A percentile compares a stretch with the other conserved stretches of the same genome.
Conservation (phyloP, 345 rosid genomes). For the Pugionium dolabratum region DNA sequence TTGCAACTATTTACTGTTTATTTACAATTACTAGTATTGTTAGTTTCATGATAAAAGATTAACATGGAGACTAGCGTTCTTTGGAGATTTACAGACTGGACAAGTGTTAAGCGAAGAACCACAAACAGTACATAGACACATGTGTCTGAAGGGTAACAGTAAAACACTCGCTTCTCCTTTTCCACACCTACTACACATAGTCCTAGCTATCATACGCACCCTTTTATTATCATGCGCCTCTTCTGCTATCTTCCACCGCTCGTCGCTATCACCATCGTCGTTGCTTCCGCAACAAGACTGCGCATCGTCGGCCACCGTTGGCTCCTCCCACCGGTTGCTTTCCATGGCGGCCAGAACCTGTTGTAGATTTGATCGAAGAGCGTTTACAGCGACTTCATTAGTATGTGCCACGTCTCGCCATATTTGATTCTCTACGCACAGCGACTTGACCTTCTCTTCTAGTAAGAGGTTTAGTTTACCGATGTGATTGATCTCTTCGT, state of each 20-base stretch:
- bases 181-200: conserved; percentile 61
- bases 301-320: conserved; percentile 55
- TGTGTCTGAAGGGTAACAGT: conserved; percentile 84
- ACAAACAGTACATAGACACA: conserved; percentile 68
- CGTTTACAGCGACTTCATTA: conserved; percentile 78
- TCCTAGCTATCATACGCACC: conserved; percentile 21
- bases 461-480: conserved; percentile 67
- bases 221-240: conserved; percentile 33
- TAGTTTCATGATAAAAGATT: conserved; percentile 51
- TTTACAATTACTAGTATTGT: conserved; percentile 31
- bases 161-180: conserved; percentile 68
- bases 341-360: conserved; percentile 52
- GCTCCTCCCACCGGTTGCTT: conserved; percentile 32
- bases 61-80: conserved; percentile 66
- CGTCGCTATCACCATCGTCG: conserved; percentile 35
- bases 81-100: conserved; percentile 71
- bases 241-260: conserved; percentile 30
- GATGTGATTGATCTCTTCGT: conserved; percentile 75
- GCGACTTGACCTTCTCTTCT: conserved; percentile 64
- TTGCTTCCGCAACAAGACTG: conserved; percentile 73
- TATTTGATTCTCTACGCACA: conserved; percentile 71
- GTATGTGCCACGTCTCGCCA: conserved; percentile 85
- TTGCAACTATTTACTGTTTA: conserved; percentile 37
- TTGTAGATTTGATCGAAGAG: conserved; percentile 63
- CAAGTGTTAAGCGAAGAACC: conserved; percentile 62